Evolutionary conservation across 306 rosid genomes (phyloP), one percentile per base, ranked within the genome.

Genomic region (Gleditsia sinensis): DNA sequence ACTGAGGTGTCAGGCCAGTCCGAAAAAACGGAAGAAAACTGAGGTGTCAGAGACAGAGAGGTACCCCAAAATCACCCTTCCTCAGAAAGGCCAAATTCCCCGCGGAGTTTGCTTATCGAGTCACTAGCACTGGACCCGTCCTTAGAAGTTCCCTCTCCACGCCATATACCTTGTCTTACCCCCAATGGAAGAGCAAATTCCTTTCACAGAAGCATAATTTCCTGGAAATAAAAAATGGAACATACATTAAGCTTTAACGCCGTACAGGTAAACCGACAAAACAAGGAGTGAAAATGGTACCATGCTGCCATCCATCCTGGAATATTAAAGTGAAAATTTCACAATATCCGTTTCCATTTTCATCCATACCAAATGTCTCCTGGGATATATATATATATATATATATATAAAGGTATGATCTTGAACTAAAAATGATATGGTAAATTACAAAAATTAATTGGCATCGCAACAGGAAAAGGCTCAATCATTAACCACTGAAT

Each of bases 371-470:
- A 11, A 12, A n/a, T 61, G 5, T 59, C 43, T 1, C 21, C 25
- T 24, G 16, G 59, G 33, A 23, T 24, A 4, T 54, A 5, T 20
- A 21, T 24, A 12, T 8, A 53, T 4, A 14, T 16, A 46, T 17
- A 19, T 2, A 21, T 21, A 48, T n/a, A n/a, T 0, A 3, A 37
- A 46, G 21, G 53, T 46, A 46, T 13, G 50, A 67, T 55, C 24
- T 45, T 19, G 0, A 34, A 32, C 45, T 32, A 5, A 14, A 7
- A 25, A 6, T 30, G 17, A 48, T 9, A 6, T 6, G 55, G 25
- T 49, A 49, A 24, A 79, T 71, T 71, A 83, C 84, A 83, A 83
- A 60, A 27, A 48, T 37, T 51, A 67, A 7, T 61, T 13, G 70
- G 21, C 21, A 49, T 58, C 65, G 45, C 49, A 78, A 70, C 43